Evolutionary conservation across 2,329 filamentous ascomycete species (phyloP).

Genomic region (Hymenoscyphus occultus): DNA sequence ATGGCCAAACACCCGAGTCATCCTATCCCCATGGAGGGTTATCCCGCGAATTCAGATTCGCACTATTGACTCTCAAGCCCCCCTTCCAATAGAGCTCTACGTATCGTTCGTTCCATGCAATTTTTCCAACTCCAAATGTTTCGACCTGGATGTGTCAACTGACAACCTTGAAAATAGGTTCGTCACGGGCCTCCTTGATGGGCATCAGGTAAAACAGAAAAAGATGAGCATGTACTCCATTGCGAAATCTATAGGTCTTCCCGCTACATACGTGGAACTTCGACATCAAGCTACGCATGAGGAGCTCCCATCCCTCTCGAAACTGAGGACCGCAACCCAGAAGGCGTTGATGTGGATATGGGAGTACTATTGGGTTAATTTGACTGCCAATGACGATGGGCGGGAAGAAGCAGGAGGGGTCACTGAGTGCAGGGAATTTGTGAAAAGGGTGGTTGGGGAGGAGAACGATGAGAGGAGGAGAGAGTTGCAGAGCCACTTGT

Average conservation of each 20-base stretch:
- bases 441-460: conserved; percentile 23
- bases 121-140: neutral
- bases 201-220: conserved; percentile 63
- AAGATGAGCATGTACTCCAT: conserved; percentile 72
- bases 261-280: conserved; percentile 80
- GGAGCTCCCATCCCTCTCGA: conserved; percentile 72
- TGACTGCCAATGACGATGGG: conserved; percentile 34
- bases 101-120: neutral
- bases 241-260: conserved; percentile 65
- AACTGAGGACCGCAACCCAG: conserved; percentile 66
- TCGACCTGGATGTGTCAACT: neutral
- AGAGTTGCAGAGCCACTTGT: conserved; percentile 19
- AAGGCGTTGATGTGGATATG: conserved; percentile 82
- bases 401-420: neutral
- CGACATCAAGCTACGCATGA: conserved; percentile 90
- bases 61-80: neutral
- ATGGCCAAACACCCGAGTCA: conserved; percentile 1
- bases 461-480: conserved; percentile 26
- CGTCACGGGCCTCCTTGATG: conserved; percentile 76
- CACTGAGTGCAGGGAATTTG: conserved; percentile 26
- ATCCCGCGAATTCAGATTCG: neutral
- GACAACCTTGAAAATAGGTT: conserved; percentile 50
- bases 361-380: conserved; percentile 75
- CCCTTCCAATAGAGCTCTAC: neutral
- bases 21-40: neutral